Evolutionary conservation across 805 yeast genomes (phyloP).

Genomic region (Kodamaea nitidulidarum): DNA sequence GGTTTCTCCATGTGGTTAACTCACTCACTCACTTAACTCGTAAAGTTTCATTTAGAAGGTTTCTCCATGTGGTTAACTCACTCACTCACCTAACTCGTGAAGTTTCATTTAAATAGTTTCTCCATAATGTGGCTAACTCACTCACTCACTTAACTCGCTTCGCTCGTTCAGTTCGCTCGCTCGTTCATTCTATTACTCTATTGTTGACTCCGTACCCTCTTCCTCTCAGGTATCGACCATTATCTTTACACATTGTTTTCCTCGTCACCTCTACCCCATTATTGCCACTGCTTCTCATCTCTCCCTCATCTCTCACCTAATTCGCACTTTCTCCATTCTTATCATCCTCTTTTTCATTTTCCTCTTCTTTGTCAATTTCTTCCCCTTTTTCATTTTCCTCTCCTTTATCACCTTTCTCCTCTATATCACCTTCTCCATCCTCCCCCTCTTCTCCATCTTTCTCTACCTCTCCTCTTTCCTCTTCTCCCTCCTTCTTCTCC

Average conservation of each 20-base stretch:
- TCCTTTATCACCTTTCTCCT: neutral
- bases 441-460: constrained; percentile 5
- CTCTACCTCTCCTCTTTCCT: constrained; percentile 7
- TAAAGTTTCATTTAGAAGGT: too few species aligned
- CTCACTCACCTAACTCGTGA: neutral
- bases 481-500: constrained; percentile 5
- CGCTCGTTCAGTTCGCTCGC: neutral
- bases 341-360: constrained; percentile 5
- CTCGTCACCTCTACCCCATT: too few species aligned
- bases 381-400: neutral
- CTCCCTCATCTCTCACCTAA: too few species aligned
- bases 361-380: constrained; percentile 2
- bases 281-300: too few species aligned
- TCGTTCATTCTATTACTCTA: too few species aligned
- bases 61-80: neutral
- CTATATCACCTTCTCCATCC: constrained; percentile 5
- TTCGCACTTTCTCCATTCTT: too few species aligned
- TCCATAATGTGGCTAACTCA: neutral
- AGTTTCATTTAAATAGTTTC: neutral
- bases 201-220: too few species aligned
- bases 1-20: too few species aligned
- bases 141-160: neutral
- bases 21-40: too few species aligned
- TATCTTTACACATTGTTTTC: too few species aligned
- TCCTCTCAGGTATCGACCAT: too few species aligned